phyloP scores from a whole-genome alignment of 768 basidiomycete genomes.

The Brasilioporus rufonigricans region DNA sequence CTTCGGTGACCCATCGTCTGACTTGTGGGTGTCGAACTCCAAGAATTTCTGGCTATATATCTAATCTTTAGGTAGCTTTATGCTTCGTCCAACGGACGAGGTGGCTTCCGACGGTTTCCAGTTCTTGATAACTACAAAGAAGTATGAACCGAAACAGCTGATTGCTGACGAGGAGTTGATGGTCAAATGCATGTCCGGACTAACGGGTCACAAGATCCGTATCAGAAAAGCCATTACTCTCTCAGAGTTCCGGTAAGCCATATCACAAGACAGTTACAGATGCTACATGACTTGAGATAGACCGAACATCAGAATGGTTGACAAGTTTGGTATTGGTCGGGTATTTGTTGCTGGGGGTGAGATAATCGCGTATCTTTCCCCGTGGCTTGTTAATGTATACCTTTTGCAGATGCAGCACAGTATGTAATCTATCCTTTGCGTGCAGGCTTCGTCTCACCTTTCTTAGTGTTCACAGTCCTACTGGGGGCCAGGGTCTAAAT shows the following conservation, averaged over 20 bases:
- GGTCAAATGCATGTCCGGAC: conserved; percentile 27
- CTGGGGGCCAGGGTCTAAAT: conserved; percentile 35
- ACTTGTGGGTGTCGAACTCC: conserved; percentile 1
- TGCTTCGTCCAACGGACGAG: neutral
- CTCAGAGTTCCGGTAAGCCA: neutral
- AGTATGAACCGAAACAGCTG: conserved; percentile 14
- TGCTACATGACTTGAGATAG: conserved; percentile 23
- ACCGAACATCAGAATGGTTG: conserved; percentile 48
- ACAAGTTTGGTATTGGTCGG: conserved; percentile 41
- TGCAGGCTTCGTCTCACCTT: neutral
- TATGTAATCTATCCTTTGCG: neutral
- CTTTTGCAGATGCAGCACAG: conserved; percentile 45
- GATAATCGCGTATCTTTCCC: neutral
- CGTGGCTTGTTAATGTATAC: neutral
- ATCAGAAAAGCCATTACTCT: conserved; percentile 28
- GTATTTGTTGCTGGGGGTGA: conserved; percentile 48
- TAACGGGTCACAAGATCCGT: conserved; percentile 30
- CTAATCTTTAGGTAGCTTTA: neutral
- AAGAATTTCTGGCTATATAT: neutral
- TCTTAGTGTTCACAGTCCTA: conserved; percentile 17
- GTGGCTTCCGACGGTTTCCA: neutral
- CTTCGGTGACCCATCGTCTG: conserved; percentile 5
- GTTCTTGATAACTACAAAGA: conserved; percentile 2
- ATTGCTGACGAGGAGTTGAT: conserved; percentile 25
- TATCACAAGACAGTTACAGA: neutral